phyloP scores from a whole-genome alignment of 495 filamentous ascomycete genomes.

The Aspergillus cristatus region DNA sequence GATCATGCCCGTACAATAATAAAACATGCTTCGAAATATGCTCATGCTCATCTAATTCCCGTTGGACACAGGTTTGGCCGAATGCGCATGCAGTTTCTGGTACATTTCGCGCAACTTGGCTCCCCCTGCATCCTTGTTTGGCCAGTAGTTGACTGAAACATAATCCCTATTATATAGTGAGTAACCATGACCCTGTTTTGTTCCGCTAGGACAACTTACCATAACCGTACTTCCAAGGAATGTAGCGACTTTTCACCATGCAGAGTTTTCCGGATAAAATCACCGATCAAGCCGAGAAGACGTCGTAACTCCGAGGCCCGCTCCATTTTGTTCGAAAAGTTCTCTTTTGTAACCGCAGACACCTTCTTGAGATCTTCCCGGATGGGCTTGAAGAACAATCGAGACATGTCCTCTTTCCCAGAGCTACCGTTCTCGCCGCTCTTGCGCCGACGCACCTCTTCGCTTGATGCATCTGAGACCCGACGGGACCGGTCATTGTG shows the following conservation, averaged over 20 bases:
- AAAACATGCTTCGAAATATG: slow-evolving; percentile 14
- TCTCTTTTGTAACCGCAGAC: slow-evolving; percentile 51
- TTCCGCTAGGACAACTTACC: too few species aligned
- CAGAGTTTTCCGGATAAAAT: slow-evolving; percentile 34
- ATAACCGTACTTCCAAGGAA: slow-evolving; percentile 36
- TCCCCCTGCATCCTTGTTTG: slow-evolving; percentile 38
- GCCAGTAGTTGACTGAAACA: slow-evolving; percentile 40
- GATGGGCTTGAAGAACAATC: slow-evolving; percentile 50
- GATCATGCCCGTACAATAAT: slow-evolving; percentile 7
- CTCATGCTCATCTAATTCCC: slow-evolving; percentile 15
- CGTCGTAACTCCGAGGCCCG: slow-evolving; percentile 40
- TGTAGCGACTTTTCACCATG: slow-evolving; percentile 23
- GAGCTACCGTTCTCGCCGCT: slow-evolving; percentile 31
- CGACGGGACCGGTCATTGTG: slow-evolving; percentile 27
- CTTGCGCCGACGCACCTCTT: slow-evolving; percentile 35
- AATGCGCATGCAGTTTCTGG: slow-evolving; percentile 26
- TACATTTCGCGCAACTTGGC: slow-evolving; percentile 41
- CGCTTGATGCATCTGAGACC: slow-evolving; percentile 29
- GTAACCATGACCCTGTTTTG: too few species aligned
- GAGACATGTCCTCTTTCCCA: slow-evolving; percentile 44
- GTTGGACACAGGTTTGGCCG: slow-evolving; percentile 17
- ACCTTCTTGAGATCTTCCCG: slow-evolving; percentile 49
- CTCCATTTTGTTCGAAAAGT: slow-evolving; percentile 49
- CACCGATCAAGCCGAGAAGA: slow-evolving; percentile 41
- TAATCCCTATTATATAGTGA: slow-evolving; percentile 31